These are phyloP conservation scores for Elongisporangium prolatum DNA, from an alignment of 352 stramenopile genomes.

Conservation along the genomic window DNA sequence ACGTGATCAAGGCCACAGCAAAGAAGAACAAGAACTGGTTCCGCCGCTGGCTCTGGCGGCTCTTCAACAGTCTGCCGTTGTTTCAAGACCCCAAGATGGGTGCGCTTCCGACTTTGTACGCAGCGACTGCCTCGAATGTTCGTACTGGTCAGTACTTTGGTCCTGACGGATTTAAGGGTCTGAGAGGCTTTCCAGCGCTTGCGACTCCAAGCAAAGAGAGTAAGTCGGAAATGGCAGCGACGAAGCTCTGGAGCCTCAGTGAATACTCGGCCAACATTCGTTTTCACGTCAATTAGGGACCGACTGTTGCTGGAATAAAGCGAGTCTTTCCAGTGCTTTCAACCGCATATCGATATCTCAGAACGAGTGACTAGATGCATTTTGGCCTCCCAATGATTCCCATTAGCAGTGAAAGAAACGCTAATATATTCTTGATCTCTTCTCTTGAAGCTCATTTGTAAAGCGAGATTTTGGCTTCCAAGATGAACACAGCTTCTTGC, in stretches of 20 bases:
- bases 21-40: not conserved
- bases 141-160: conserved; percentile 47
- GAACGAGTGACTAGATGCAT: no score
- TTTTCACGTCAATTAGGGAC: conserved; percentile 10
- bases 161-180: conserved; percentile 27
- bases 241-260: conserved; percentile 40
- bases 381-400: no score
- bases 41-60: not conserved
- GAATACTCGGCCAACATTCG: conserved; percentile 22
- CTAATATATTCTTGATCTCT: no score
- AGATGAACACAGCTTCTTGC: no score
- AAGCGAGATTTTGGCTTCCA: no score
- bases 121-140: conserved; percentile 32
- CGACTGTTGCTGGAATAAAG: not conserved
- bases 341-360: not conserved
- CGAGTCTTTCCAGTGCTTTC: not conserved
- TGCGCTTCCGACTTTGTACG: conserved; percentile 47
- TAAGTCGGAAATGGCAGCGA: conserved; percentile 18
- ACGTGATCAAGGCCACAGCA: not conserved
- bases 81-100: conserved; percentile 44
- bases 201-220: conserved; percentile 23
- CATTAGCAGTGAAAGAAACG: no score
- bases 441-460: no score
- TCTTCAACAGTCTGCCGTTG: conserved; percentile 11
- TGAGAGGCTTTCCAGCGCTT: conserved; percentile 26